Conservation (phyloP, 179 eudicot species). For the Beta lomatogona region DNA sequence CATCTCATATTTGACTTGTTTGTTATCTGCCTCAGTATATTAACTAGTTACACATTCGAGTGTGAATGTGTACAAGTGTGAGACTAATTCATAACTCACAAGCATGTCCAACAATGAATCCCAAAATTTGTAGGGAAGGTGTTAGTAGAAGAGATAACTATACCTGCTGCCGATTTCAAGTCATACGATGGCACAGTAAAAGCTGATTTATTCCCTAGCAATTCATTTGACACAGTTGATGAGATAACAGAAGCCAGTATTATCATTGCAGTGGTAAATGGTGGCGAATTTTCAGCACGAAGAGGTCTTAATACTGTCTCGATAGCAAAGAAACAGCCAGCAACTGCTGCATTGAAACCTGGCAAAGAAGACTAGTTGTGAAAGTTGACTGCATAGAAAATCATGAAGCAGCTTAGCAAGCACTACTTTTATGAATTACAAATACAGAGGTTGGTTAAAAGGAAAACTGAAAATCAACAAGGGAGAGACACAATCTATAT, state of each 20-base stretch:
- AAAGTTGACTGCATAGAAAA: too few species aligned
- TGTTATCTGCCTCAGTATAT: too few species aligned
- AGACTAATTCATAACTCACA: conserved; percentile 1
- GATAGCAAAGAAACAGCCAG: conserved; percentile 98
- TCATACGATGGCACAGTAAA: conserved; percentile 98
- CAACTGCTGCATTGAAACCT: conserved; percentile 98
- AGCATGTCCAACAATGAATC: background rate
- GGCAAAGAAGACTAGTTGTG: conserved; percentile 15
- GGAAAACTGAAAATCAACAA: too few species aligned
- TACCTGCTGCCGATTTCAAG: conserved; percentile 98
- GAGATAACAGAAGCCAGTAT: conserved; percentile 95
- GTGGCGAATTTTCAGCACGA: conserved; percentile 97
- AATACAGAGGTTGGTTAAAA: too few species aligned
- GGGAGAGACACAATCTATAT: too few species aligned
- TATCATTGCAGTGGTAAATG: conserved; percentile 98
- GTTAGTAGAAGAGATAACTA: conserved; percentile 24
- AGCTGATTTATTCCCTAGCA: conserved; percentile 92
- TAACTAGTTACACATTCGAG: background rate
- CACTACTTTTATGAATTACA: too few species aligned
- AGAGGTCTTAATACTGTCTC: conserved; percentile 95
- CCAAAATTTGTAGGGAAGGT: background rate
- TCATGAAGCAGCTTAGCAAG: too few species aligned
- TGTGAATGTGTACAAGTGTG: background rate
- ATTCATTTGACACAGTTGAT: conserved; percentile 89
- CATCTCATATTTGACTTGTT: too few species aligned